Evolutionary conservation across 805 yeast genomes (phyloP).

Genomic region (Lachancea nothofagi): DNA sequence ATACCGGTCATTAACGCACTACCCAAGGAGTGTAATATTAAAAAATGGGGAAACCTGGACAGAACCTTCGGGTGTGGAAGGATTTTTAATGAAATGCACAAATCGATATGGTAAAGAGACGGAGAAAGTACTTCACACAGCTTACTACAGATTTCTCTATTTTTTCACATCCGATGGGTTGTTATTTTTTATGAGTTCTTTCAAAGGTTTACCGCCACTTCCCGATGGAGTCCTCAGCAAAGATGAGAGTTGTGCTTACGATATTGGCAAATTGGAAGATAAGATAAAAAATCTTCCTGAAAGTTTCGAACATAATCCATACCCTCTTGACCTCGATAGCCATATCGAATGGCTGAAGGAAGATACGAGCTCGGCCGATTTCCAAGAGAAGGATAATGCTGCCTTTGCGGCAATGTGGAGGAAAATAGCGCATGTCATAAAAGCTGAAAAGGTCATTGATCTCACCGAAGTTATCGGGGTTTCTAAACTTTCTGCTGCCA

Average conservation of each 20-base stretch:
- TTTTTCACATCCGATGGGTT: conserved; percentile 57
- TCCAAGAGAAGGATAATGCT: conserved; percentile 44
- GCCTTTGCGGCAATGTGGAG: conserved; percentile 68
- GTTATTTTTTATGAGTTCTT: conserved; percentile 51
- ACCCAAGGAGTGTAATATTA: conserved; percentile 30
- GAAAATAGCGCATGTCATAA: conserved; percentile 46
- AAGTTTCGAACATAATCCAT: conserved; percentile 49
- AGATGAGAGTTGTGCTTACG: conserved; percentile 28
- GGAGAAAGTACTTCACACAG: conserved; percentile 31
- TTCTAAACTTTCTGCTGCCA: conserved; percentile 26
- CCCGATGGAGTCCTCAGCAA: conserved; percentile 31
- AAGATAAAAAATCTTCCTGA: conserved; percentile 30
- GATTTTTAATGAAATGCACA: conserved; percentile 59
- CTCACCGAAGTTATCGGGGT: conserved; percentile 44
- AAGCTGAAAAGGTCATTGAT: conserved; percentile 59
- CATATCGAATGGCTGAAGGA: conserved; percentile 61
- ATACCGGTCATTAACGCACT: conserved; percentile 43
- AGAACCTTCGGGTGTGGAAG: conserved; percentile 79
- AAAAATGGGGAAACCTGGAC: conserved; percentile 20
- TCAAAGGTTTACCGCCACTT: conserved; percentile 57
- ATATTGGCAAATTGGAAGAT: conserved; percentile 21
- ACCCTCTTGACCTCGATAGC: conserved; percentile 40
- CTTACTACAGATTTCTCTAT: conserved; percentile 53
- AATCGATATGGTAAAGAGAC: conserved; percentile 42
- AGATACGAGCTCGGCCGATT: conserved; percentile 34